phyloP scores from a whole-genome alignment of 208 protist species.

The Strigomonas galati region DNA sequence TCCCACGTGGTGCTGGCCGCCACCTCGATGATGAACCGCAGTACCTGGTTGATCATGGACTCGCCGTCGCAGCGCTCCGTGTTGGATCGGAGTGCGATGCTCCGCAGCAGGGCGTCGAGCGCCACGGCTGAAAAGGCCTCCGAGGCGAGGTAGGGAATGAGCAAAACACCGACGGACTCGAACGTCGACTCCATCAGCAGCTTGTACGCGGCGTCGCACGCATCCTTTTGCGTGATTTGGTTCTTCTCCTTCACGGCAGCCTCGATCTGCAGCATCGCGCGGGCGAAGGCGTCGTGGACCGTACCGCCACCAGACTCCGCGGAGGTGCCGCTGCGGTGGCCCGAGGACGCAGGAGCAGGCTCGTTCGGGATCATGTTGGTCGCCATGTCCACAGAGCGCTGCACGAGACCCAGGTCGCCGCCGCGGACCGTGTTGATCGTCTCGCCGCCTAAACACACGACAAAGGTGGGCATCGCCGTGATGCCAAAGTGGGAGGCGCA shows the following conservation, averaged over 20 bases:
- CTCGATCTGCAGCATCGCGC: slow-evolving; percentile 52
- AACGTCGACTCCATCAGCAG: slow-evolving; percentile 23
- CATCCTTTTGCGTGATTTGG: slow-evolving; percentile 32
- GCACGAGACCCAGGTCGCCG: slow-evolving; percentile 48
- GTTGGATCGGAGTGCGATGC: slow-evolving; percentile 35
- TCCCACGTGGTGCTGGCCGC: slow-evolving; percentile 41
- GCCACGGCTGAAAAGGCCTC: slow-evolving; percentile 43
- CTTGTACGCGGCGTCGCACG: slow-evolving; percentile 38
- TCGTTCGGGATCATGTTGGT: slow-evolving; percentile 7
- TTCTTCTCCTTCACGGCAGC: slow-evolving; percentile 36
- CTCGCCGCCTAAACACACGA: slow-evolving; percentile 61
- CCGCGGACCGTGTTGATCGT: slow-evolving; percentile 37
- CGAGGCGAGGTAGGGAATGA: slow-evolving; percentile 82
- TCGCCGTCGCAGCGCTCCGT: slow-evolving; percentile 32
- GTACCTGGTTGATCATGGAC: slow-evolving; percentile 58
- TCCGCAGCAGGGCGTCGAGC: slow-evolving; percentile 60
- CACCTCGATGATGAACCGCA: slow-evolving; percentile 64
- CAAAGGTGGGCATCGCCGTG: slow-evolving; percentile 71
- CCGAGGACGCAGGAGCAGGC: not conserved
- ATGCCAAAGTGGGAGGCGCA: slow-evolving; percentile 54
- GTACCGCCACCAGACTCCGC: not conserved
- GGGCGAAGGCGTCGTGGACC: slow-evolving; percentile 34
- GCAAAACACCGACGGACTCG: slow-evolving; percentile 35
- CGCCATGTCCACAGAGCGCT: slow-evolving; percentile 50
- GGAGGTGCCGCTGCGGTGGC: not conserved